These are phyloP conservation scores for Ophiostoma sp. DNA, from an alignment of 2,329 filamentous ascomycete species.

Conservation along the genomic window DNA sequence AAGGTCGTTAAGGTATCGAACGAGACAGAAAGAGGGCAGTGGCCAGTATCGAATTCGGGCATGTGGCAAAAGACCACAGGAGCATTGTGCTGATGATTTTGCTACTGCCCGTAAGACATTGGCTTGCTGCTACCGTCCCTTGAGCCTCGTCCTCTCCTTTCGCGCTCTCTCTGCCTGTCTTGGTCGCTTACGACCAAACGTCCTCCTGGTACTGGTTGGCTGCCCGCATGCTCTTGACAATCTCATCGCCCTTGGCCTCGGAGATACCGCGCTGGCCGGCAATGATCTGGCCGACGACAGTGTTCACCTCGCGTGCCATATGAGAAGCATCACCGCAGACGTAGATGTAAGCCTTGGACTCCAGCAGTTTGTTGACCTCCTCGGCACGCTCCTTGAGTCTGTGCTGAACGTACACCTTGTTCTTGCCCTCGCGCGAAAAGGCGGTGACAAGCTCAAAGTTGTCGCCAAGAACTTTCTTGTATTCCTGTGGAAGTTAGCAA, in stretches of 20 bases:
- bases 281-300: slow-evolving; percentile 80
- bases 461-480: slow-evolving; percentile 76
- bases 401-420: slow-evolving; percentile 98
- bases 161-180: background rate
- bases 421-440: slow-evolving; percentile 79
- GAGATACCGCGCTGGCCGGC: slow-evolving; percentile 74
- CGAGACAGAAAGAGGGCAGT: background rate
- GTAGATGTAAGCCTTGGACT: slow-evolving; percentile 89
- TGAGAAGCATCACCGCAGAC: slow-evolving; percentile 96
- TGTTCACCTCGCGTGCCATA: slow-evolving; percentile 92
- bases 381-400: slow-evolving; percentile 75
- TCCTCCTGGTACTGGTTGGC: slow-evolving; percentile 93
- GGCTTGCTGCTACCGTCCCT: no score
- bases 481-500: slow-evolving; percentile 52
- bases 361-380: slow-evolving; percentile 80
- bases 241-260: slow-evolving; percentile 84
- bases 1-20: background rate
- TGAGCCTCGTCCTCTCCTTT: no score
- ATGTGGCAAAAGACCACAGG: no score
- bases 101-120: no score
- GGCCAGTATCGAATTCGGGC: no score
- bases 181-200: slow-evolving; percentile 55
- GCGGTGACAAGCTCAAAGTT: slow-evolving; percentile 86
- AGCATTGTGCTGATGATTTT: no score
- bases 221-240: slow-evolving; percentile 94